phyloP scores from a whole-genome alignment of 345 rosid species.

The Tarenaya hassleriana region DNA sequence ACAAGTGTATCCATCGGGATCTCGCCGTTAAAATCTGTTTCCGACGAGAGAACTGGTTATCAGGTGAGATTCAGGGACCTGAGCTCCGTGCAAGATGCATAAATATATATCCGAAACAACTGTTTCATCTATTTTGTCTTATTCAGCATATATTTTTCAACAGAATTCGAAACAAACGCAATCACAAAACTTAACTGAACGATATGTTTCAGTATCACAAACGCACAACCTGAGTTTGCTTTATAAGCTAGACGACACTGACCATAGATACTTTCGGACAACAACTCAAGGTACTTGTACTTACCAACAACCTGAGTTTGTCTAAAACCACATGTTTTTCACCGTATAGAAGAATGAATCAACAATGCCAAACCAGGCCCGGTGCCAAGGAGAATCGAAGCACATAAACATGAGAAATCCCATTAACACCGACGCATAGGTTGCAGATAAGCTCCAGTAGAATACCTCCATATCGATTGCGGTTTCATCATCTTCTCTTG shows the following conservation, averaged over 20 bases:
- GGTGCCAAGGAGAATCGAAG: conserved; percentile 19
- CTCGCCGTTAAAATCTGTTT: conserved; percentile 56
- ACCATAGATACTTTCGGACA: no score
- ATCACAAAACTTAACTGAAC: no score
- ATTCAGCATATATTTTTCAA: no score
- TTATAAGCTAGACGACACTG: no score
- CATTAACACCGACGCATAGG: conserved; percentile 18
- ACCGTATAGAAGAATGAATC: conserved; percentile 7
- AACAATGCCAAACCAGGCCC: conserved; percentile 16
- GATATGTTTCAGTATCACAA: no score
- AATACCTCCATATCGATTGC: conserved; percentile 13
- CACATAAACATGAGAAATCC: conserved; percentile 4
- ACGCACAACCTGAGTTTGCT: no score
- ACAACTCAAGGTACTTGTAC: no score
- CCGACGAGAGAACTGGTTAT: conserved; percentile 43
- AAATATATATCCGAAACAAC: no score
- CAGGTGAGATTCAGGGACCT: conserved; percentile 57
- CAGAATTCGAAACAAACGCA: no score
- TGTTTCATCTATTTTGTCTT: no score
- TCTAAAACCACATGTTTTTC: not conserved
- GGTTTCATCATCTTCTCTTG: not conserved
- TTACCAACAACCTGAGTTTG: not conserved
- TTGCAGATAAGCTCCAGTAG: conserved; percentile 17
- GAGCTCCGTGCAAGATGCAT: conserved; percentile 49
- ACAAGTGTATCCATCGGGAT: conserved; percentile 56